phyloP scores from a whole-genome alignment of 768 basidiomycete genomes.

The Rhodotorula diobovata region DNA sequence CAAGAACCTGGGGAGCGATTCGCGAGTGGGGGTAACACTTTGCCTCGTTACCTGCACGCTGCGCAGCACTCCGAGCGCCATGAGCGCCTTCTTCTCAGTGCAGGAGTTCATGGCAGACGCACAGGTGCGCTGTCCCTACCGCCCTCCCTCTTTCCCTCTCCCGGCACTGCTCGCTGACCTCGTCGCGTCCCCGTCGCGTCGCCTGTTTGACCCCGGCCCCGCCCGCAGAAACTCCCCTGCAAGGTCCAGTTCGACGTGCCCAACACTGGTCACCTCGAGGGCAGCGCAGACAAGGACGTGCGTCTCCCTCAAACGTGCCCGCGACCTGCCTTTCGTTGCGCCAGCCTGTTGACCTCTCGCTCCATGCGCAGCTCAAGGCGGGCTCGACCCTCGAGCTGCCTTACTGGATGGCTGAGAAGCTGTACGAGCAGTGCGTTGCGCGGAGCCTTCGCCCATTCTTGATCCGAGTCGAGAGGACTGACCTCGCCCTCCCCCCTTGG shows the following conservation, averaged over 20 bases:
- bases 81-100: constrained; percentile 29
- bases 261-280: constrained; percentile 41
- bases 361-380: constrained; percentile 30
- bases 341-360: not conserved
- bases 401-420: constrained; percentile 41
- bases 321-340: no score
- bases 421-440: constrained; percentile 34
- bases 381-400: constrained; percentile 41
- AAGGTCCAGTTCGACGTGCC: constrained; percentile 38
- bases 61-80: not conserved
- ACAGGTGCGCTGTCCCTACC: constrained; percentile 12
- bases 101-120: constrained; percentile 40
- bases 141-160: no score
- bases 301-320: not conserved
- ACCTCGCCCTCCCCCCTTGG: not conserved
- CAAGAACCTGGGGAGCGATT: no score
- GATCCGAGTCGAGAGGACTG: not conserved
- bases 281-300: constrained; percentile 41
- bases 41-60: not conserved
- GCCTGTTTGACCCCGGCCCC: no score
- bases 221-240: constrained; percentile 39
- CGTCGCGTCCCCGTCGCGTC: not conserved
- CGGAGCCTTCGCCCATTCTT: no score
- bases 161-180: not conserved
- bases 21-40: no score